A percentile compares a stretch with the other conserved stretches of the same genome.
phyloP scores from a whole-genome alignment of 2,329 filamentous ascomycete genomes.

The Ophiostoma fasciatum region DNA sequence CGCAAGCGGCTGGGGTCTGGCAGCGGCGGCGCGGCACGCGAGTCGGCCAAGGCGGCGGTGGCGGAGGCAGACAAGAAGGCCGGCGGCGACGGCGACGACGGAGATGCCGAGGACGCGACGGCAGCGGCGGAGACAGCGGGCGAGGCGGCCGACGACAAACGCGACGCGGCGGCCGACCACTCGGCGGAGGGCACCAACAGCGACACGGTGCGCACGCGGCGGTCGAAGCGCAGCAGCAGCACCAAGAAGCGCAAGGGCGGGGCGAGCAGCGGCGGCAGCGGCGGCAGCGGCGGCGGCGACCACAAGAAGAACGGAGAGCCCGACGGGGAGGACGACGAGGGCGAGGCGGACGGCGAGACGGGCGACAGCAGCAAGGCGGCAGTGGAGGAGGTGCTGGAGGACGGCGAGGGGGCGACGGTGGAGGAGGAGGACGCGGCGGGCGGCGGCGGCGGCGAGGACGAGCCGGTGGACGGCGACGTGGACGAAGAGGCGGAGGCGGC shows the following conservation, averaged over 20 bases:
- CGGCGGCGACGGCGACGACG: constrained; percentile 2
- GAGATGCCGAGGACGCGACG: constrained; percentile 24
- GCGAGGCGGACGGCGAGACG: constrained; percentile 1
- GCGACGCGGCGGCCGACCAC: constrained; percentile 6
- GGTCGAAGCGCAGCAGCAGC: constrained; percentile 24
- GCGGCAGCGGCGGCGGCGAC: too few species aligned
- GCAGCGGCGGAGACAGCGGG: constrained; percentile 24
- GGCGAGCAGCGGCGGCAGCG: too few species aligned
- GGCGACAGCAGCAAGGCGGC: background rate
- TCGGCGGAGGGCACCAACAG: constrained; percentile 18
- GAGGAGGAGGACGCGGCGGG: constrained; percentile 26
- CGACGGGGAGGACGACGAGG: background rate
- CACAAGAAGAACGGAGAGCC: constrained; percentile 5
- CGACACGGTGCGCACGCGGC: constrained; percentile 23
- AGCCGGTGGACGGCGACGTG: constrained; percentile 36
- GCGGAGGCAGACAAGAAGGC: too few species aligned
- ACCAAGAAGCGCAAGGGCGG: constrained; percentile 22
- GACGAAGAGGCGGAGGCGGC: constrained; percentile 45
- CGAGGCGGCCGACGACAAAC: constrained; percentile 13
- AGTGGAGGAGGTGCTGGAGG: constrained; percentile 6
- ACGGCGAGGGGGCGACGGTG: constrained; percentile 19
- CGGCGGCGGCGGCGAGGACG: constrained; percentile 42
- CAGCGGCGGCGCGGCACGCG: constrained; percentile 21
- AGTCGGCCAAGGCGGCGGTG: constrained; percentile 22
- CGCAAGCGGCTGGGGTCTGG: constrained; percentile 41